Conservation (phyloP, 345 rosid species). For the Dimocarpus longan region DNA sequence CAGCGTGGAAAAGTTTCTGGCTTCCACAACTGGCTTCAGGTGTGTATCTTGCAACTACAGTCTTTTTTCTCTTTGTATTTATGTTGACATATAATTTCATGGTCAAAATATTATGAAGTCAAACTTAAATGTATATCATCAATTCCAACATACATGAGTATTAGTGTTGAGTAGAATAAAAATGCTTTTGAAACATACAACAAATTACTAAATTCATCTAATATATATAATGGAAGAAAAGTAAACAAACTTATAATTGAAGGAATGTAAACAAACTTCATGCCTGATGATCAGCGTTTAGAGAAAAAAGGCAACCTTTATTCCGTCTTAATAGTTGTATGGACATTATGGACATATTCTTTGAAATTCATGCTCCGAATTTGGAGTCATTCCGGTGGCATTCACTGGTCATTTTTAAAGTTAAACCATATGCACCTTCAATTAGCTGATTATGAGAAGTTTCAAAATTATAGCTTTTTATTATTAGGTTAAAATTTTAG, state of each 20-base stretch:
- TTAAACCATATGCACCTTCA: not conserved
- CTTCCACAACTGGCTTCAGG: constrained; percentile 99
- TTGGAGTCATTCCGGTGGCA: not conserved
- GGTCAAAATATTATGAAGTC: not conserved
- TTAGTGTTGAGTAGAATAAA: not conserved
- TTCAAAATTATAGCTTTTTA: too few relatives aligned
- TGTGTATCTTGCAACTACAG: constrained; percentile 16
- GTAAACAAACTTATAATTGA: too few relatives aligned
- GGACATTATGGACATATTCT: not conserved
- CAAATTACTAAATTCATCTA: not conserved
- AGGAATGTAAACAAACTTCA: not conserved
- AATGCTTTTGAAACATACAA: not conserved
- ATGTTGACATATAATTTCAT: not conserved
- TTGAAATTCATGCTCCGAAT: not conserved
- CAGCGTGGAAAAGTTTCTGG: constrained; percentile 78
- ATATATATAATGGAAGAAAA: constrained; percentile 8
- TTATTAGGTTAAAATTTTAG: too few relatives aligned
- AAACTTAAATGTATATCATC: not conserved
- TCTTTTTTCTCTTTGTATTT: not conserved
- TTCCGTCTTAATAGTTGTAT: not conserved
- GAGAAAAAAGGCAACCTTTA: not conserved
- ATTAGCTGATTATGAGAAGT: too few relatives aligned
- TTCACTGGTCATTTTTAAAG: not conserved
- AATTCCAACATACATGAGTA: not conserved
- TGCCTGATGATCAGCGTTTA: not conserved